These are phyloP conservation scores for Botrytis porri DNA, from an alignment of 2,329 filamentous ascomycete genomes.

Conservation along the genomic window DNA sequence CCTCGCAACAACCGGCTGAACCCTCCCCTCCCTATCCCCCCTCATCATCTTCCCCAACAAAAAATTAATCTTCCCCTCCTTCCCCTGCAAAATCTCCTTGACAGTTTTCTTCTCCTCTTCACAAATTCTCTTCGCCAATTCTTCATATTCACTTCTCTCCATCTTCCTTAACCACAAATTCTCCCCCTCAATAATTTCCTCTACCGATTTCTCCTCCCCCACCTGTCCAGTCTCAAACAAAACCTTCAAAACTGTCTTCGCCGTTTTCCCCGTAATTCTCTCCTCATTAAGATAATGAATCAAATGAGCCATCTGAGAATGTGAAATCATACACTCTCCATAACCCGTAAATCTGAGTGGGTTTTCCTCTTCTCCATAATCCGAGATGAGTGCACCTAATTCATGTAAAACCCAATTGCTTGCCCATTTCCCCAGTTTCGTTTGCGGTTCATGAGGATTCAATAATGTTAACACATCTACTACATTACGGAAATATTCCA, in stretches of 20 bases:
- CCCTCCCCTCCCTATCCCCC: conserved; percentile 55
- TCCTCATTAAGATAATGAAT: conserved; percentile 44
- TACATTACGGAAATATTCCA: conserved; percentile 78
- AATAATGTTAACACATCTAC: conserved; percentile 42
- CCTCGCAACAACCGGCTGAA: conserved; percentile 59
- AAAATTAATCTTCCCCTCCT: conserved; percentile 64
- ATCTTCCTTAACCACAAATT: conserved; percentile 54
- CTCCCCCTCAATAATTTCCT: conserved; percentile 55
- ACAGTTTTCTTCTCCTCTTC: conserved; percentile 53
- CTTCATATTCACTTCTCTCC: conserved; percentile 53
- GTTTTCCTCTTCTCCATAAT: conserved; percentile 36
- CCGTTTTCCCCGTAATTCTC: conserved; percentile 52
- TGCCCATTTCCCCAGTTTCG: conserved; percentile 46
- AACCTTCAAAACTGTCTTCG: conserved; percentile 56
- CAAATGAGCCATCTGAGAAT: conserved; percentile 42
- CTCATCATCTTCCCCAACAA: conserved; percentile 69
- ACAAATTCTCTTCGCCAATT: conserved; percentile 52
- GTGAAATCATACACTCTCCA: conserved; percentile 32
- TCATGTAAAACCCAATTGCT: conserved; percentile 73
- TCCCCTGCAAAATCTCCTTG: conserved; percentile 56
- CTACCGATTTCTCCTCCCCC: conserved; percentile 41
- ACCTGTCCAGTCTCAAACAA: conserved; percentile 47
- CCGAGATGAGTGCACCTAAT: conserved; percentile 63
- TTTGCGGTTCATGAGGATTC: conserved; percentile 15
- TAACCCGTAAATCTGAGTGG: conserved; percentile 29